Evolutionary conservation across 2,329 filamentous ascomycete species (phyloP).

Genomic region (Trichoderma oligosporum): DNA sequence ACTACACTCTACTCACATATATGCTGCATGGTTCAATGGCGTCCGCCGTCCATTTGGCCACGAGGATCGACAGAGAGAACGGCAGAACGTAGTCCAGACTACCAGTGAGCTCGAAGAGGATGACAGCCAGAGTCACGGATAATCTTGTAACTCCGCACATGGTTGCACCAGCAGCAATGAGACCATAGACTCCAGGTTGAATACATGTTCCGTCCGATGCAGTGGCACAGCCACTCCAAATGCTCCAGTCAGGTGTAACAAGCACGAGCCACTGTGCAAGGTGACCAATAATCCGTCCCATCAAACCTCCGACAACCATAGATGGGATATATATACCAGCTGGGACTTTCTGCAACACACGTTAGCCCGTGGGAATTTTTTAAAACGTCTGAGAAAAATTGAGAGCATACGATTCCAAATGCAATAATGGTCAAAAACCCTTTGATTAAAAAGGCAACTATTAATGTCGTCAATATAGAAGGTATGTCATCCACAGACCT

Average conservation of each 20-base stretch:
- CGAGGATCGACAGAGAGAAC: slow-evolving; percentile 85
- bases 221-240: slow-evolving; percentile 73
- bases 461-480: slow-evolving; percentile 65
- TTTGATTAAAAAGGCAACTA: slow-evolving; percentile 83
- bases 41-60: slow-evolving; percentile 98
- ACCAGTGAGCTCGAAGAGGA: slow-evolving; percentile 92
- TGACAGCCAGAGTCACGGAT: slow-evolving; percentile 90
- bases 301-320: slow-evolving; percentile 94
- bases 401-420: slow-evolving; percentile 67
- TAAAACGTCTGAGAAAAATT: neutral
- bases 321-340: slow-evolving; percentile 97
- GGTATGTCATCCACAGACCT: slow-evolving; percentile 70
- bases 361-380: slow-evolving; percentile 16
- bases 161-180: slow-evolving; percentile 90
- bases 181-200: slow-evolving; percentile 92
- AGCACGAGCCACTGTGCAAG: slow-evolving; percentile 77
- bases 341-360: slow-evolving; percentile 66
- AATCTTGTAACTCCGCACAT: slow-evolving; percentile 97
- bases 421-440: slow-evolving; percentile 83
- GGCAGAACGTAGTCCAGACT: slow-evolving; percentile 93
- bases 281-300: slow-evolving; percentile 86
- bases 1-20: slow-evolving; percentile 55
- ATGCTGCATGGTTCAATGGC: slow-evolving; percentile 92
- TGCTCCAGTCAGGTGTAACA: slow-evolving; percentile 62
- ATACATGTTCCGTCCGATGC: slow-evolving; percentile 76